Base-by-base conservation (phyloP, 2,329 filamentous ascomycete species). In the Colletotrichum tamarilloi region DNA sequence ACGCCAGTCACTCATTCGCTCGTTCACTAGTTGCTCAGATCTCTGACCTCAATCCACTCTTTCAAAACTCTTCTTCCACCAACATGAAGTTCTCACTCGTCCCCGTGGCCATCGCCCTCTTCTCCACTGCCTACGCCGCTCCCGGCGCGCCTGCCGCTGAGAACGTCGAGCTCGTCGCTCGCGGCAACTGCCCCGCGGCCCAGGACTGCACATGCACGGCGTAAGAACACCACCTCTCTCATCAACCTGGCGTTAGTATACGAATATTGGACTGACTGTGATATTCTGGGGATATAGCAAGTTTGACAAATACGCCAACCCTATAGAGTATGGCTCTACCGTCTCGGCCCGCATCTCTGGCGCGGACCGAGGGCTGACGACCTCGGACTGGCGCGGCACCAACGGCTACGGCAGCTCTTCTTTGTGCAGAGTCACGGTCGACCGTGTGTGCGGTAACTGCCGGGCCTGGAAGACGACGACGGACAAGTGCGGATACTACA, bases 291-390 rank as follows among this genome's bases (percentile, higher is more conserved):
- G 16, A 57, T 28, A n/a, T 28, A 62, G 66, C 42, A 22, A 19
- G 4, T 68, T 68, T 24, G 56, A 53, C 46, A 35, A 55, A 28
- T 12, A 11, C n/a, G 66, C 66, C 42, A 62, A 62, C 66, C 66
- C 66, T 14, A 16, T 12, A 1, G 16, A 30, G 14, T 24, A 26
- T 5, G 57, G 65, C 56, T 62, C 65, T 8, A 68, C 65, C n/a
- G 65, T 68, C 57, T 38, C 26, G 42, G 66, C 66, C 56, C 46
- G 46, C 42, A 68, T 68, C 16, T 62, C 66, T 5, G 66, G 66
- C 8, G 32, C 24, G 7, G 65, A 68, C 57, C 26, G 30, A 16
- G 65, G 65, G n/a, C 30, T 62, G 22, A 62, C 65, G 11, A 26
- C 65, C 12, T 68, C 65, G 8, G 42, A 68, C 28, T 68, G 65